A percentile compares a stretch with the other conserved stretches of the same genome.
Conservation (phyloP, 139 green algal species). For the Edaphochlamys debaryana region DNA sequence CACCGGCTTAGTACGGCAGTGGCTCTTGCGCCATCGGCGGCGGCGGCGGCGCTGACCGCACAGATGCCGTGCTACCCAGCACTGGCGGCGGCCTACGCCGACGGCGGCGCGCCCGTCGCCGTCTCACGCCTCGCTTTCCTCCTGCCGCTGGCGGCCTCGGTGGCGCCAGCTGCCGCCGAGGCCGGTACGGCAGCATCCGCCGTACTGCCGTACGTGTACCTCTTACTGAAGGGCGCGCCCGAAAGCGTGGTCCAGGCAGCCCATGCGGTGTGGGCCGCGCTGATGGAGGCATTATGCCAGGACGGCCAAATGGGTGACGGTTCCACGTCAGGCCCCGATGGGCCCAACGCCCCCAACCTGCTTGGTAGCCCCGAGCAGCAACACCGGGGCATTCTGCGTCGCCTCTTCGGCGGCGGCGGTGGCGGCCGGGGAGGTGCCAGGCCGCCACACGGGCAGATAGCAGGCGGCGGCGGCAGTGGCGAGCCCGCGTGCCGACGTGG, state of each 20-base stretch:
- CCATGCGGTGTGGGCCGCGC: conserved; percentile 24
- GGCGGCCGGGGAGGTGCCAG: too few species aligned
- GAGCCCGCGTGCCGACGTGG: neutral
- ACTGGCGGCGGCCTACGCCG: neutral
- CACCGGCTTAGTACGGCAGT: neutral
- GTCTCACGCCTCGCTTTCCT: conserved; percentile 16
- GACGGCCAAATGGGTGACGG: neutral
- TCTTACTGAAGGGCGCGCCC: conserved; percentile 14
- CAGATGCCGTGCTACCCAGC: conserved; percentile 25
- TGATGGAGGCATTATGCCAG: conserved; percentile 5
- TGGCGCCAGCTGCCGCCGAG: neutral
- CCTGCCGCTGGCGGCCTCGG: conserved; percentile 14
- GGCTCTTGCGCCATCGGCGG: neutral
- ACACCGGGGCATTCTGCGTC: too few species aligned
- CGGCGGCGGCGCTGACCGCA: neutral
- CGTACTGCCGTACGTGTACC: conserved; percentile 28
- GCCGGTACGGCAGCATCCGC: neutral
- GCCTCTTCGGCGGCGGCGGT: neutral
- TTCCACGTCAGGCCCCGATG: too few species aligned
- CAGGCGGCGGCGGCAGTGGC: neutral
- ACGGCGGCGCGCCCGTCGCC: neutral
- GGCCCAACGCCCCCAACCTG: too few species aligned
- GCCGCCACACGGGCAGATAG: neutral
- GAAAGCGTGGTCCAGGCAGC: conserved; percentile 6
- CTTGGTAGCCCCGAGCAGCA: too few species aligned